Evolutionary conservation across 148 eudicot genomes (phyloP), one percentile per base, ranked within the genome.

Genomic region (Camellia japonica): DNA sequence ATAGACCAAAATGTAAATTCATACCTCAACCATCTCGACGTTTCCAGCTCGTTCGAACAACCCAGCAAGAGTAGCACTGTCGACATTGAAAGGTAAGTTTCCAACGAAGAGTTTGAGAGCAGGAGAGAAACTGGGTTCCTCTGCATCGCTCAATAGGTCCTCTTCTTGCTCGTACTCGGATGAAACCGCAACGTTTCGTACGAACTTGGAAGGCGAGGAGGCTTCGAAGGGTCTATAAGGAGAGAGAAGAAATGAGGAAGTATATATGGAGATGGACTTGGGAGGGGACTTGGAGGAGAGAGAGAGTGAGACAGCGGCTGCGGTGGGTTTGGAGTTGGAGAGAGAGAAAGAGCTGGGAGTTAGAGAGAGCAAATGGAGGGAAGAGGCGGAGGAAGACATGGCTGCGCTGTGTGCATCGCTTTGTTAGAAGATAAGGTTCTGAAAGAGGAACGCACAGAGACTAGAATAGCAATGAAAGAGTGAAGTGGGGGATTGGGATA

Each of bases 21-120:
- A 14, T n/a, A 94, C 98, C 97, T 94, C 98, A 82, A 92, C 98
- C 97, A 92, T 94, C 87, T 91, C 91, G 61, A 95, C 97, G 69
- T 82, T 87, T 0, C 98, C 98, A 42, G 90, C 96, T 42, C 70
- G 81, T 54, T 83, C 93, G 65, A 95, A 95, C 82, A 95, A 78
- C 0, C 83, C 97, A 81, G 97, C 98, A 49, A 95, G 93, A 46
- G 84, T 84, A 67, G 97, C 82, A 63, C 98, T 95, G 78, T 95
- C 98, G 30, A 87, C 96, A 62, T 38, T 85, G 56, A 93, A 95
- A 3, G 98, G 96, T 64, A 95, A 87, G 69, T 95, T 95, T 10
- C 98, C 97, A 0, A 95, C 98, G 46, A 95, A 95, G 64, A 95
- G 87, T 49, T 91, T 95, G 51, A 88, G 84, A 80, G 89, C 94